A percentile compares a stretch with the other conserved stretches of the same genome.
These are phyloP conservation scores for Amylocystis lapponica DNA, from an alignment of 768 basidiomycete species.

Conservation along the genomic window DNA sequence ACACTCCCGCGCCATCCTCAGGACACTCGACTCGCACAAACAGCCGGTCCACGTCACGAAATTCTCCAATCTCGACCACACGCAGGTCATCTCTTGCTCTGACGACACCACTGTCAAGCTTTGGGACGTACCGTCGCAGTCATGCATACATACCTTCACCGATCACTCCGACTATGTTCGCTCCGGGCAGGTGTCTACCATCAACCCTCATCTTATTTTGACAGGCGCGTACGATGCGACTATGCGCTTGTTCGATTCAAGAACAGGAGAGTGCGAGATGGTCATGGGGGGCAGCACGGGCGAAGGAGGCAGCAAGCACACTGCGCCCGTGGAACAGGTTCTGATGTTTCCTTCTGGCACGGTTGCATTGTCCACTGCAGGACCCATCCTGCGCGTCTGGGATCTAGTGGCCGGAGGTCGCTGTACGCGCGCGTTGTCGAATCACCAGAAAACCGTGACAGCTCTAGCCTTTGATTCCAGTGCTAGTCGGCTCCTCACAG, in stretches of 20 bases:
- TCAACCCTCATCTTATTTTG: slow-evolving; percentile 78
- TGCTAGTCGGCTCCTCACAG: slow-evolving; percentile 78
- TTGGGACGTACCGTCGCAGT: slow-evolving; percentile 93
- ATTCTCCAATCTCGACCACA: slow-evolving; percentile 78
- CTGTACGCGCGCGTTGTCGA: slow-evolving; percentile 87
- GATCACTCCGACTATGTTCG: slow-evolving; percentile 96
- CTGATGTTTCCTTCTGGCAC: slow-evolving; percentile 90
- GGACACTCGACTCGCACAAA: slow-evolving; percentile 89
- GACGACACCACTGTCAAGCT: slow-evolving; percentile 93
- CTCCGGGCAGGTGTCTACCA: slow-evolving; percentile 78
- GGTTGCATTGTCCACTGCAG: slow-evolving; percentile 78
- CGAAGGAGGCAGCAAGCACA: slow-evolving; percentile 26
- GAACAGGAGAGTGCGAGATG: slow-evolving; percentile 83
- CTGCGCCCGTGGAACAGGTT: slow-evolving; percentile 84
- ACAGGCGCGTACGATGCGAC: slow-evolving; percentile 96
- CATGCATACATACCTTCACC: slow-evolving; percentile 69
- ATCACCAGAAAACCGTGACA: slow-evolving; percentile 98
- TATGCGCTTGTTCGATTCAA: slow-evolving; percentile 79
- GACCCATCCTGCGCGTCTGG: slow-evolving; percentile 92
- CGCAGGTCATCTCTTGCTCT: slow-evolving; percentile 88
- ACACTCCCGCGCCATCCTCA: slow-evolving; percentile 86
- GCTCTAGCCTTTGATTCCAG: slow-evolving; percentile 75
- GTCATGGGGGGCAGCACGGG: slow-evolving; percentile 48
- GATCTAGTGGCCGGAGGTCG: slow-evolving; percentile 88
- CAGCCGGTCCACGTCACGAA: slow-evolving; percentile 94